A percentile compares a stretch with the other conserved stretches of the same genome.
phyloP scores from a whole-genome alignment of 345 rosid species.

The Eucalyptus paniculata region DNA sequence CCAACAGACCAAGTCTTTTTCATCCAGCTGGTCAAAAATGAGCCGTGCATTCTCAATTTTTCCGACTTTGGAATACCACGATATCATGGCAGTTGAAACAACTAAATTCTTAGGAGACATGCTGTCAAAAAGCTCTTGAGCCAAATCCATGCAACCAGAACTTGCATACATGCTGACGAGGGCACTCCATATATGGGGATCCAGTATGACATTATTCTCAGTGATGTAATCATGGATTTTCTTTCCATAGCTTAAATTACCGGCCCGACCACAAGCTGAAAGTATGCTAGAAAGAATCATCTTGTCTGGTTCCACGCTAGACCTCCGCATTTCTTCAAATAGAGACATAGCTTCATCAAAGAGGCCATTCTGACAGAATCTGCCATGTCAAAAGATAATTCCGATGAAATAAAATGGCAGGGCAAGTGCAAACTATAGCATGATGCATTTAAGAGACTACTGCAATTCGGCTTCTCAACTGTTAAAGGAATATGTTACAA shows the following conservation, averaged over 20 bases:
- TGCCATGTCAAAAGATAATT: neutral
- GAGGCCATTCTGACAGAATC: slow-evolving; percentile 33
- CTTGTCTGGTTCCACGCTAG: slow-evolving; percentile 35
- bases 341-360: slow-evolving; percentile 38
- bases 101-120: slow-evolving; percentile 35
- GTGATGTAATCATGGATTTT: slow-evolving; percentile 25
- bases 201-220: slow-evolving; percentile 17
- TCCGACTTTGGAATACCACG: slow-evolving; percentile 43
- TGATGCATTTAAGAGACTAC: neutral
- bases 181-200: slow-evolving; percentile 34
- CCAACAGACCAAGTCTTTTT: slow-evolving; percentile 59
- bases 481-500: neutral
- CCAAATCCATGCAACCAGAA: slow-evolving; percentile 21
- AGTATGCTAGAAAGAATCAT: slow-evolving; percentile 41
- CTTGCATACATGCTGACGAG: slow-evolving; percentile 30
- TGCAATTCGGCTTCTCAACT: neutral
- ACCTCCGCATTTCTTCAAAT: slow-evolving; percentile 54
- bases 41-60: slow-evolving; percentile 35
- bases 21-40: slow-evolving; percentile 29
- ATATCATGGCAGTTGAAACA: slow-evolving; percentile 53
- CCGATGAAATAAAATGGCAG: neutral
- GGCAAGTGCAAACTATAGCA: neutral
- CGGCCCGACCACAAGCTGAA: slow-evolving; percentile 31
- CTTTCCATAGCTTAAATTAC: slow-evolving; percentile 29
- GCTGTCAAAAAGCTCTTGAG: slow-evolving; percentile 25